These are phyloP conservation scores for Naganishia vishniacii DNA, from an alignment of 768 basidiomycete species.

Conservation along the genomic window DNA sequence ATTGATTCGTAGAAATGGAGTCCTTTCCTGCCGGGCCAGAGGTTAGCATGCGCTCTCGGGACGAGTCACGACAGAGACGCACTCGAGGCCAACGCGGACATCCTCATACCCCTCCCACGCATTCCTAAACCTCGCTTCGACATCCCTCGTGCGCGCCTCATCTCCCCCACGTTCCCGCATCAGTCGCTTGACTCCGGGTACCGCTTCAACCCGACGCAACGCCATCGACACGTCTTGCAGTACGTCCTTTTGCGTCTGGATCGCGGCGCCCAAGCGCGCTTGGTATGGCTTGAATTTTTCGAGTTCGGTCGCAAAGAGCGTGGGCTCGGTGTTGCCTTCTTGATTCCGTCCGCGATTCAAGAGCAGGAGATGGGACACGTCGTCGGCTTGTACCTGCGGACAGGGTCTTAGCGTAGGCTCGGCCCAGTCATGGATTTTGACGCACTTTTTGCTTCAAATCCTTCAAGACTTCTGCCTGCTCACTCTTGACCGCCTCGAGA, in stretches of 20 bases:
- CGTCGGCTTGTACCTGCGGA: constrained; percentile 80
- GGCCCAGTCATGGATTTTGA: background rate
- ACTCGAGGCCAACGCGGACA: constrained; percentile 76
- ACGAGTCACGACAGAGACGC: constrained; percentile 45
- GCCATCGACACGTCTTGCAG: constrained; percentile 69
- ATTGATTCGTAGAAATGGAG: constrained; percentile 82
- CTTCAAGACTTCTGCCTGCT: constrained; percentile 78
- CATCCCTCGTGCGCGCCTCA: constrained; percentile 70
- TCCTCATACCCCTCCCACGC: constrained; percentile 81
- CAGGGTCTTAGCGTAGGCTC: constrained; percentile 3
- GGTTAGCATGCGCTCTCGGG: background rate
- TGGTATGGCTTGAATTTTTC: constrained; percentile 95
- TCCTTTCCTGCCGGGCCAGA: constrained; percentile 61
- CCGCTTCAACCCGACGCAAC: constrained; percentile 68
- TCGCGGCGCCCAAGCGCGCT: constrained; percentile 68
- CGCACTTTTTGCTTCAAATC: constrained; percentile 92
- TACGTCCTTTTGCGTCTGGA: constrained; percentile 67
- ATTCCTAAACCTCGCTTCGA: constrained; percentile 69
- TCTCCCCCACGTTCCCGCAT: background rate
- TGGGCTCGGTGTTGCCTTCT: constrained; percentile 62
- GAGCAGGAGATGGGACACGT: constrained; percentile 88
- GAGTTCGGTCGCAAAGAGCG: constrained; percentile 84
- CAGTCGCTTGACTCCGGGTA: constrained; percentile 56
- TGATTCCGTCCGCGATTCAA: constrained; percentile 74
- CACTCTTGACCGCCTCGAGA: constrained; percentile 74